Conservation (phyloP, 202 grass and related monocot genomes). For the Dendrocalamus latiflorus region DNA sequence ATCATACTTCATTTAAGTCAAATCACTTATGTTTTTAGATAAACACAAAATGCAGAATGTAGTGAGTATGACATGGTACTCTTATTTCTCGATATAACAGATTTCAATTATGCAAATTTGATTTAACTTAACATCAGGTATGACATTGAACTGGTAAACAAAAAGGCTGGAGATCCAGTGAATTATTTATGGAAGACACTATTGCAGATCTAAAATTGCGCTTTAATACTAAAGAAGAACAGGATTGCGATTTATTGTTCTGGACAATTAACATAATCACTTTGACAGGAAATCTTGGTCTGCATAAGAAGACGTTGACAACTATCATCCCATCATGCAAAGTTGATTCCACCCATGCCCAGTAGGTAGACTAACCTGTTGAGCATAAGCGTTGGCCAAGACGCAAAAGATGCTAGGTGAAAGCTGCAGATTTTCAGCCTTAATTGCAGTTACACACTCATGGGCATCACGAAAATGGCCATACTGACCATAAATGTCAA, state of each 20-base stretch:
- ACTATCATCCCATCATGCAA: background rate
- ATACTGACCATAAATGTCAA: conserved; percentile 90
- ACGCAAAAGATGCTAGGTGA: conserved; percentile 66
- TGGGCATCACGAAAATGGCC: conserved; percentile 51
- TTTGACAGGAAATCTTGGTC: background rate
- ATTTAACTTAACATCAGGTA: background rate
- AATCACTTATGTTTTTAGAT: background rate
- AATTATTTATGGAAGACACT: background rate
- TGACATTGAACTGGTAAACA: background rate
- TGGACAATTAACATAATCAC: background rate
- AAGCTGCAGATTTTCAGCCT: conserved; percentile 54
- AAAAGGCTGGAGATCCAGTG: background rate
- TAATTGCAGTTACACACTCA: conserved; percentile 75
- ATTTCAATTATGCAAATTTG: background rate
- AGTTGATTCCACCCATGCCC: background rate
- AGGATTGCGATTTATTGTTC: background rate
- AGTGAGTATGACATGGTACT: background rate
- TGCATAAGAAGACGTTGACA: background rate
- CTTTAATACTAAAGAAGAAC: background rate
- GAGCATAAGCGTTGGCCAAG: conserved; percentile 77
- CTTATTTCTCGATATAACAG: background rate
- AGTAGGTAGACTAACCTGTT: conserved; percentile 44
- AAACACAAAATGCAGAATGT: background rate
- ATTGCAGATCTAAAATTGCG: background rate
- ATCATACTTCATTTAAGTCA: background rate